Evolutionary conservation across 2,329 filamentous ascomycete genomes (phyloP), one percentile per base, ranked within the genome.

Genomic region (Claviceps sp.): DNA sequence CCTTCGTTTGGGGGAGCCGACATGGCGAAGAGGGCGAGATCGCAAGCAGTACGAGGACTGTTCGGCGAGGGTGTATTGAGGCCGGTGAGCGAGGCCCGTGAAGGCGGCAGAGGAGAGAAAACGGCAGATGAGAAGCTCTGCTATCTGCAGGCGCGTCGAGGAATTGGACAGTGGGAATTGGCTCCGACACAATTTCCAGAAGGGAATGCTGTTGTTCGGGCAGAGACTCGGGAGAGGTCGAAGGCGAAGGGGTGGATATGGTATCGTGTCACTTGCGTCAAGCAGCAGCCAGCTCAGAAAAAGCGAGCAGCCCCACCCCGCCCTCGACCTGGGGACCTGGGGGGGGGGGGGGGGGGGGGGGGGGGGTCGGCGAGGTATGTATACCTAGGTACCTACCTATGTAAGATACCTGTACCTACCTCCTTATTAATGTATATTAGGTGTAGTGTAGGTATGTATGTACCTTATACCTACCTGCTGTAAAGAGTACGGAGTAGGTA

Each of bases 1-100:
- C 72, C 74, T 55, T 79, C 75, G 59, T 71, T 69, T 56, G 75
- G 75, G 61, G 77, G 77, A 61, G 76, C 76, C 62, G 78, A 77
- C 78, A 81, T 81, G 64, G 62, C 70, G 62, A 58, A 69, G 61
- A 58, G 54, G 54, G 59, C 57, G 58, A 57, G 56, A 53, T 34
- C 29, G 45, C 7, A n/a, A 22, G 44, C 23, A 49, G 29, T 49
- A 47, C 50, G 54, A 53, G 46, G 53, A 50, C 34, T 53, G 60
- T 60, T 55, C 54, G 59, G 60, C 58, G 48, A 40, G 53, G 53
- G 45, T 42, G 47, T 37, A 17, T 51, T 51, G 45, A 43, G 38
- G 53, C 39, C 46, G 47, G 45, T 50, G 42, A 37, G 42, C 37
- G 36, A 46, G 46, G 22, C 40, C 37, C 20, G 46, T 34, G 49